A percentile compares a stretch with the other conserved stretches of the same genome.
phyloP scores from a whole-genome alignment of 2,329 filamentous ascomycete genomes.

The Fusarium duplospermum region DNA sequence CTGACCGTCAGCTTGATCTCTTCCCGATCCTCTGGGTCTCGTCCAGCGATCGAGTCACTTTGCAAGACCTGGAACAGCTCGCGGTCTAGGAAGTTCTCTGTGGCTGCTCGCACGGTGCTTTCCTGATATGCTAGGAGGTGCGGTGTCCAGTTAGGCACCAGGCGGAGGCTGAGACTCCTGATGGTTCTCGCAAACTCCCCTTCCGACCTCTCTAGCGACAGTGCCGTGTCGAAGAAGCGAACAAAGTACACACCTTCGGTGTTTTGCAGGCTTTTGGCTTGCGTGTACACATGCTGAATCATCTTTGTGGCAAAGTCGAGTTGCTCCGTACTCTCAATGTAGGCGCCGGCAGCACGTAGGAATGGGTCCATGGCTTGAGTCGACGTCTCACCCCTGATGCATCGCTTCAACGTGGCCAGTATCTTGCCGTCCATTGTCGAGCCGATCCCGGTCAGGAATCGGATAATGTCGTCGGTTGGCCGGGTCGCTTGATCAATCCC shows the following conservation, averaged over 20 bases:
- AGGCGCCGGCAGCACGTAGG: constrained; percentile 67
- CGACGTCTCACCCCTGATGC: constrained; percentile 60
- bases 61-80: constrained; percentile 54
- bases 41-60: constrained; percentile 44
- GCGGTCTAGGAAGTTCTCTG: constrained; percentile 58
- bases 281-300: constrained; percentile 56
- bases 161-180: constrained; percentile 37
- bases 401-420: constrained; percentile 63
- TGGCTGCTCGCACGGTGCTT: constrained; percentile 52
- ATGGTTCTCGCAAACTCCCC: constrained; percentile 37
- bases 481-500: constrained; percentile 67
- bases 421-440: constrained; percentile 64
- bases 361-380: constrained; percentile 63
- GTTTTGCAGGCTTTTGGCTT: constrained; percentile 59
- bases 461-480: constrained; percentile 67
- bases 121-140: constrained; percentile 62
- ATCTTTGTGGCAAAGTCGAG: constrained; percentile 52
- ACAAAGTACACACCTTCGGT: constrained; percentile 63
- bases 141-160: constrained; percentile 62
- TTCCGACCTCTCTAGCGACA: constrained; percentile 45
- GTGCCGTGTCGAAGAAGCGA: constrained; percentile 53
- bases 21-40: constrained; percentile 44
- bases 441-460: constrained; percentile 65
- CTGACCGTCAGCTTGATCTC: constrained; percentile 41
- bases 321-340: constrained; percentile 58